phyloP scores from a whole-genome alignment of 805 yeast genomes.

The Candida schatavii region DNA sequence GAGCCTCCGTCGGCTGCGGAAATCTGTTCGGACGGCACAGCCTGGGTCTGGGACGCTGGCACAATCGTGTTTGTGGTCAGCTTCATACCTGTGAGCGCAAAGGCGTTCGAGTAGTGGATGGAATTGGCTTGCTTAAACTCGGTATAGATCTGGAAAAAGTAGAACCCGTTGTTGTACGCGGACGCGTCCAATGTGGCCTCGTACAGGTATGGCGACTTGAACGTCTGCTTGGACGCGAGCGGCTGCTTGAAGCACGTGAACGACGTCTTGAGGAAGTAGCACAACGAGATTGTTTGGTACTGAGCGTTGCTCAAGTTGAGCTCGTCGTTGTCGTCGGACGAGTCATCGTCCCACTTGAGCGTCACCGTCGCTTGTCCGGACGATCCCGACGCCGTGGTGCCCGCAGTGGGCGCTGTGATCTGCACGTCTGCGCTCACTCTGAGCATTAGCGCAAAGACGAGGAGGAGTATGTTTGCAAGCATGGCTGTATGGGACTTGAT shows the following conservation, averaged over 20 bases:
- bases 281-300: slow-evolving; percentile 51
- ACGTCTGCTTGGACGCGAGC: slow-evolving; percentile 19
- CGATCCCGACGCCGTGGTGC: slow-evolving; percentile 36
- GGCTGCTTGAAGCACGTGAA: slow-evolving; percentile 38
- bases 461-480: not conserved
- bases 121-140: slow-evolving; percentile 44
- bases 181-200: slow-evolving; percentile 42
- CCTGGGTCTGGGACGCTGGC: slow-evolving; percentile 36
- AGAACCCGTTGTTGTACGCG: slow-evolving; percentile 61
- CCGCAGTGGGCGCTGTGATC: slow-evolving; percentile 40
- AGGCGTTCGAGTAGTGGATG: slow-evolving; percentile 66
- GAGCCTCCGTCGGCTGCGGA: slow-evolving; percentile 25
- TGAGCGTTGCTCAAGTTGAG: slow-evolving; percentile 47
- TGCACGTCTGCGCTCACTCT: slow-evolving; percentile 43
- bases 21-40: slow-evolving; percentile 39
- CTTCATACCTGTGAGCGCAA: slow-evolving; percentile 68
- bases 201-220: slow-evolving; percentile 33
- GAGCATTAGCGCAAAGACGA: not conserved
- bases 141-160: slow-evolving; percentile 69
- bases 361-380: slow-evolving; percentile 31
- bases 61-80: slow-evolving; percentile 56
- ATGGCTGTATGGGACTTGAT: too few species aligned
- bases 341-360: slow-evolving; percentile 54
- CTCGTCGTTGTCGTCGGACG: slow-evolving; percentile 40
- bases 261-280: slow-evolving; percentile 62